These are phyloP conservation scores for Bolboschoenoplectus hybrid DNA, from an alignment of 202 grass and related monocot genomes.

Conservation along the genomic window DNA sequence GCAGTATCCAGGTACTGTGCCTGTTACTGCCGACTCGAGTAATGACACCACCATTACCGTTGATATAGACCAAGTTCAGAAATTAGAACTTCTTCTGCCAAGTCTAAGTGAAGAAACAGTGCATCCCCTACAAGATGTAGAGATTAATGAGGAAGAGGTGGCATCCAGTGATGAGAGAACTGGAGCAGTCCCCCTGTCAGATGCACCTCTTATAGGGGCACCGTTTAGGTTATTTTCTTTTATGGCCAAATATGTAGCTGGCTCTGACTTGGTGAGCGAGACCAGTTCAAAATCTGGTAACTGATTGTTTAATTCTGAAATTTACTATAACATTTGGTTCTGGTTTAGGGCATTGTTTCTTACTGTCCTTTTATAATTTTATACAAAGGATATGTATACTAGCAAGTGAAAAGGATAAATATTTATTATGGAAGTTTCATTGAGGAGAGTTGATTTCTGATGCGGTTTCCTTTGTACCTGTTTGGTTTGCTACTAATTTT, in stretches of 20 bases:
- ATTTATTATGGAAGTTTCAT: conserved; percentile 20
- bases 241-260: conserved; percentile 85
- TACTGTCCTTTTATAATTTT: conserved; percentile 17
- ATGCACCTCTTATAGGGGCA: conserved; percentile 84
- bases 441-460: background rate
- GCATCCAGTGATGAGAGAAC: conserved; percentile 39
- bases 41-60: conserved; percentile 39
- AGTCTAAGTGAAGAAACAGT: conserved; percentile 60
- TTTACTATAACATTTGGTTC: background rate
- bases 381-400: conserved; percentile 35
- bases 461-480: background rate
- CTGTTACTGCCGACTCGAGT: conserved; percentile 19
- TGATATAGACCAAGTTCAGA: conserved; percentile 42
- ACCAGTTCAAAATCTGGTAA: conserved; percentile 37
- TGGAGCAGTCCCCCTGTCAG: conserved; percentile 61
- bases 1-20: background rate
- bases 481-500: background rate
- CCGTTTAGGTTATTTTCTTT: conserved; percentile 94
- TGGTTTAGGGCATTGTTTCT: conserved; percentile 24
- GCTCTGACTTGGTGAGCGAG: conserved; percentile 78
- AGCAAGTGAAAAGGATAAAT: background rate
- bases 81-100: conserved; percentile 47
- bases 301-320: conserved; percentile 32
- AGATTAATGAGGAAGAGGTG: conserved; percentile 62
- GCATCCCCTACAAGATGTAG: conserved; percentile 69